phyloP scores from a whole-genome alignment of 2,329 filamentous ascomycete species.

The Podosphaera leucotricha region DNA sequence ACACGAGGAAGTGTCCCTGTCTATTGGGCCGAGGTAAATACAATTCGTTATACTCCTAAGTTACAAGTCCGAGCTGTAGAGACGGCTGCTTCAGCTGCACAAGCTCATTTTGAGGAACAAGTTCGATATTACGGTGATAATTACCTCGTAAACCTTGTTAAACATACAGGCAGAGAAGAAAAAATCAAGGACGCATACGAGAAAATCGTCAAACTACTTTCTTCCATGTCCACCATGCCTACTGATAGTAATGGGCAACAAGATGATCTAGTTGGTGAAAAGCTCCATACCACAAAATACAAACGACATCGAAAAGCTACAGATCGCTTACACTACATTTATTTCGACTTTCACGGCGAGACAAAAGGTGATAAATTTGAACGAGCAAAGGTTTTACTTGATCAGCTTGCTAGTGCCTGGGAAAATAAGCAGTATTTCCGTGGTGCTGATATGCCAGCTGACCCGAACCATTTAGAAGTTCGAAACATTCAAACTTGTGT shows the following conservation, averaged over 20 bases:
- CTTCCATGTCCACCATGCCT: constrained; percentile 44
- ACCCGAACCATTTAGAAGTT: constrained; percentile 52
- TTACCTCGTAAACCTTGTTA: constrained; percentile 91
- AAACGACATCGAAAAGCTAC: constrained; percentile 34
- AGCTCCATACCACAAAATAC: constrained; percentile 57
- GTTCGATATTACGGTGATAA: constrained; percentile 88
- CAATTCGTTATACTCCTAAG: constrained; percentile 72
- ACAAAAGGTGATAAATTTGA: constrained; percentile 92
- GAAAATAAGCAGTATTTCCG: constrained; percentile 76
- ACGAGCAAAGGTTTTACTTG: constrained; percentile 65
- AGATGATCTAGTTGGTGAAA: constrained; percentile 48
- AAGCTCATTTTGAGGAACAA: constrained; percentile 80
- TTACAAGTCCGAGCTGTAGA: constrained; percentile 73
- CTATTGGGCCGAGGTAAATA: constrained; percentile 92
- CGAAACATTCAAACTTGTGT: constrained; percentile 67
- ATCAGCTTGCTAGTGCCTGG: constrained; percentile 56
- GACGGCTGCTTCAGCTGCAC: constrained; percentile 52
- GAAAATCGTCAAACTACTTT: constrained; percentile 56
- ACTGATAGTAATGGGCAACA: constrained; percentile 35
- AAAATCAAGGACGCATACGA: constrained; percentile 86
- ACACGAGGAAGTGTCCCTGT: constrained; percentile 90
- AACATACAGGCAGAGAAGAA: constrained; percentile 80
- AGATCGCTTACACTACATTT: constrained; percentile 82
- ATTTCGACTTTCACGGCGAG: constrained; percentile 97
- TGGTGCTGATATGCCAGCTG: constrained; percentile 62